Conservation (phyloP, 2,329 filamentous ascomycete species). For the Fusarium paranaense region DNA sequence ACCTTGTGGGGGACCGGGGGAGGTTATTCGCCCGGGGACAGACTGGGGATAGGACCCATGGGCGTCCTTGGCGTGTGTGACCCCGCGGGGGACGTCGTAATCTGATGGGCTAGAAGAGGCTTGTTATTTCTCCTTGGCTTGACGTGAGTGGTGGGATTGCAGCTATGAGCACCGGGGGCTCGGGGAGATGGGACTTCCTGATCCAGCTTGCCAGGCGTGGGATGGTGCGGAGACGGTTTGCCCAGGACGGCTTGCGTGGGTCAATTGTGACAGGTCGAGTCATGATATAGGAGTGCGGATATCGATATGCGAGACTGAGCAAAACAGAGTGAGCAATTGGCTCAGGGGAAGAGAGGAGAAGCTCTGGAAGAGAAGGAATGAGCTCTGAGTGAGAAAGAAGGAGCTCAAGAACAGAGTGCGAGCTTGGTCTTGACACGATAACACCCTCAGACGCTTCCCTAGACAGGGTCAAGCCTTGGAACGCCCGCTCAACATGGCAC, state of each 20-base stretch:
- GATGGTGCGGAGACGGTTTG: conserved; percentile 26
- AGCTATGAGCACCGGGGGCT: not conserved
- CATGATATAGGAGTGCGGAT: conserved; percentile 9
- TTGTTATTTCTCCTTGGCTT: conserved; percentile 19
- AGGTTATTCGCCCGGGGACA: conserved; percentile 31
- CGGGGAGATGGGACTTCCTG: conserved; percentile 37
- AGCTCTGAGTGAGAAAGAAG: not conserved
- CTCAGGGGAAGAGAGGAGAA: not conserved
- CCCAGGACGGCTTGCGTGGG: conserved; percentile 22
- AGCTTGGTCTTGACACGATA: not conserved
- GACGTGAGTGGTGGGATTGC: not conserved
- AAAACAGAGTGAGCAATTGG: not conserved
- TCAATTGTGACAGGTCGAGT: conserved; percentile 14
- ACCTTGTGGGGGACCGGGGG: not conserved
- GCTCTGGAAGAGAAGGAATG: not conserved
- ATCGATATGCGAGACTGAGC: conserved; percentile 13
- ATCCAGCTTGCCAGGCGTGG: conserved; percentile 11
- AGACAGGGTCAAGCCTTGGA: not conserved
- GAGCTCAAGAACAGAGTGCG: not conserved
- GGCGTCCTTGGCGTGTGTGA: conserved; percentile 17
- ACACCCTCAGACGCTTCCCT: not conserved
- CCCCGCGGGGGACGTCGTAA: conserved; percentile 30
- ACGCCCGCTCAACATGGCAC: not conserved
- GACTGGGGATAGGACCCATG: conserved; percentile 16
- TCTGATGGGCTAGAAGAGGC: conserved; percentile 24